Base-by-base conservation (phyloP, 768 basidiomycete species). In the Rubroboletus satanas region DNA sequence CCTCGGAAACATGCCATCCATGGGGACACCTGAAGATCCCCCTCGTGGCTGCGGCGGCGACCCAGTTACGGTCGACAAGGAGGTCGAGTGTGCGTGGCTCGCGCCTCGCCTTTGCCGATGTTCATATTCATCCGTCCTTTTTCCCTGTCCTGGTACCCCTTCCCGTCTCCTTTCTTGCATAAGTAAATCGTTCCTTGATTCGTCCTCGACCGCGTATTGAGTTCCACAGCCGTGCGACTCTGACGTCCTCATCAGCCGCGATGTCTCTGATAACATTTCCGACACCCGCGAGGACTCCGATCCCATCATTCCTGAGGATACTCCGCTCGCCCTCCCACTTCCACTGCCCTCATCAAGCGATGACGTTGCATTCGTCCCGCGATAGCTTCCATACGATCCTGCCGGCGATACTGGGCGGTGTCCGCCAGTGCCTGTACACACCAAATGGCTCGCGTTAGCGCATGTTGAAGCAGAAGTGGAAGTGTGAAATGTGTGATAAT, bases 41-140 rank as follows among this genome's bases (percentile, higher is more conserved):
- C 45, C 50, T 32, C 15, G 63, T 29, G n/a, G 29, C 39, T 54
- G 58, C 8, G 45, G 58, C 3, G 66, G 54, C 2, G 66, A 62
- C 7, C 42, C 62, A 6, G 61, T 60, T 5, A 70, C 55, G 28
- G 70, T 70, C 9, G 66, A 62, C 12, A 66, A 3, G 11, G 69
- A 70, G 23, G 59, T 31, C 4, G 68, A 70, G 26, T 63, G 56
- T 18, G 52, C 46, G 23, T 70, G 69, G 4, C 56, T 10, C 2
- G 38, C 0, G 2, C 48, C 46, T 10, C 36, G 59, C 17, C 33
- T 44, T 15, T 31, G 53, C 8, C 37, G 18, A 3, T 37, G 39
- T 31, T 29, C 44, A 4, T 43, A 50, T n/a, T 35, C 52, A 29
- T 31, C 46, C 7, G 2, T 4, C 23, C 33, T 44, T 21, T 55